These are phyloP conservation scores for Vitellaria paradoxa DNA, from an alignment of 179 eudicot genomes.

Conservation along the genomic window DNA sequence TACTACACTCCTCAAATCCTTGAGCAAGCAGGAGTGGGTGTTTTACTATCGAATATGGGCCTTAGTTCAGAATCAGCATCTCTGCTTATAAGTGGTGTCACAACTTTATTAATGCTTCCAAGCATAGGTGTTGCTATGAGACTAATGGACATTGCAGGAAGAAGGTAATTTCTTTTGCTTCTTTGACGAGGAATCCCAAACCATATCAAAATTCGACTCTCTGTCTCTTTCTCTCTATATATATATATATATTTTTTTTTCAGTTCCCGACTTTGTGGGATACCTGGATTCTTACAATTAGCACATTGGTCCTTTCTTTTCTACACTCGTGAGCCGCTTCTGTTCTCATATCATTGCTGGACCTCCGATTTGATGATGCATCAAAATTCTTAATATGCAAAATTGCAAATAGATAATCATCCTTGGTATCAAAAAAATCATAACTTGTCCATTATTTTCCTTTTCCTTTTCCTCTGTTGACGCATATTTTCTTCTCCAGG, in stretches of 20 bases:
- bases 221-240: too few species aligned
- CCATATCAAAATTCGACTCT: background rate
- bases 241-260: background rate
- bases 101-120: conserved; percentile 76
- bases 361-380: background rate
- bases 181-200: background rate
- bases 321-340: background rate
- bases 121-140: conserved; percentile 73
- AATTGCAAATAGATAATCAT: too few species aligned
- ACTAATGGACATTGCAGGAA: conserved; percentile 72
- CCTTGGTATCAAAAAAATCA: too few species aligned
- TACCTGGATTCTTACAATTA: background rate
- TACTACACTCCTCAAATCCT: conserved; percentile 74
- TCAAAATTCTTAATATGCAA: background rate
- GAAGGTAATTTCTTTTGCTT: conserved; percentile 42
- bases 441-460: background rate
- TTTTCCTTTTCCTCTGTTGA: background rate
- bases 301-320: background rate
- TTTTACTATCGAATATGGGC: conserved; percentile 62
- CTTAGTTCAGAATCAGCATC: conserved; percentile 60
- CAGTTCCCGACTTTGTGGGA: background rate
- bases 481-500: conserved; percentile 30
- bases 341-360: background rate
- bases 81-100: conserved; percentile 54
- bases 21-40: conserved; percentile 74